These are phyloP conservation scores for Yarrowia deformans DNA, from an alignment of 805 yeast genomes.

Conservation along the genomic window DNA sequence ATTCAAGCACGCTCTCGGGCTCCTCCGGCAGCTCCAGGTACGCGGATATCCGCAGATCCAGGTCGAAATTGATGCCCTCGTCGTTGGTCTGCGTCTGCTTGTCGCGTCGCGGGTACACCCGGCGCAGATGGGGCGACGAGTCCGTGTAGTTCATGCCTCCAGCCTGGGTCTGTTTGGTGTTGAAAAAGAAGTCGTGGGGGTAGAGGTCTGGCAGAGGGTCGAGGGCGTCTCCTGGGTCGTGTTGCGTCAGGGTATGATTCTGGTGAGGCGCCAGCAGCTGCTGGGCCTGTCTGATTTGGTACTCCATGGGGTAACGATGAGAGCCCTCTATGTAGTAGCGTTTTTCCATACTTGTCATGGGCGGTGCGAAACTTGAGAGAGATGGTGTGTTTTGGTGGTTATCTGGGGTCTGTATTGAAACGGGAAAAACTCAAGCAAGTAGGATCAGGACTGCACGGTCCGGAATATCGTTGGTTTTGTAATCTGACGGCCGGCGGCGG, in stretches of 20 bases:
- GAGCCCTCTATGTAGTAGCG: conserved; percentile 37
- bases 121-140: conserved; percentile 21
- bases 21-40: conserved; percentile 38
- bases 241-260: conserved; percentile 33
- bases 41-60: conserved; percentile 39
- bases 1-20: conserved; percentile 28
- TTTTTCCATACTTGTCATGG: conserved; percentile 31
- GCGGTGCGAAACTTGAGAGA: not conserved
- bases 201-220: conserved; percentile 34
- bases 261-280: conserved; percentile 37
- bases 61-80: conserved; percentile 38
- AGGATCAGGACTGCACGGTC: not conserved
- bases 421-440: too few relatives aligned
- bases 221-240: conserved; percentile 31
- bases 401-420: not conserved
- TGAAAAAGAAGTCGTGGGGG: conserved; percentile 36
- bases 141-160: conserved; percentile 39
- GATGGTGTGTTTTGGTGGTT: not conserved
- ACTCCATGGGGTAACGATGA: conserved; percentile 37
- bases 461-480: conserved; percentile 27
- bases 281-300: conserved; percentile 38
- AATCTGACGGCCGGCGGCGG: not conserved
- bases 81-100: conserved; percentile 38
- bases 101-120: conserved; percentile 38
- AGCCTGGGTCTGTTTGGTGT: conserved; percentile 24